These are phyloP conservation scores for Boletus bicolor DNA, from an alignment of 768 basidiomycete species.

Conservation along the genomic window DNA sequence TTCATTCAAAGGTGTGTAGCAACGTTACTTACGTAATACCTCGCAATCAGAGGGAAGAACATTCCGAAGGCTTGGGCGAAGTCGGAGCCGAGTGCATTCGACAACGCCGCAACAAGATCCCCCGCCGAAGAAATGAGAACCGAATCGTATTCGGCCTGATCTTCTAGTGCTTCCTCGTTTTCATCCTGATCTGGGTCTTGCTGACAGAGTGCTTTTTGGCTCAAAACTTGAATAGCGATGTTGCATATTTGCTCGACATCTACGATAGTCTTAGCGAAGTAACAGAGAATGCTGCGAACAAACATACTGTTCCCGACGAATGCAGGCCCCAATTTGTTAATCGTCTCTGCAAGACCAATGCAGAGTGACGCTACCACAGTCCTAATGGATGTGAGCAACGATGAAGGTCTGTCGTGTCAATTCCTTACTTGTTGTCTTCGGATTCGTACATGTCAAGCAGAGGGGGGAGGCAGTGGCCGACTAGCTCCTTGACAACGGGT, in stretches of 20 bases:
- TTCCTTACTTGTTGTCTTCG: conserved; percentile 94
- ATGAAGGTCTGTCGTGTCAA: background rate
- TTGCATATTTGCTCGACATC: conserved; percentile 76
- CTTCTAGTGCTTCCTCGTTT: conserved; percentile 78
- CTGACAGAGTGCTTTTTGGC: conserved; percentile 94
- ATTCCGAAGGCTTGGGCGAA: conserved; percentile 77
- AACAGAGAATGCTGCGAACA: background rate
- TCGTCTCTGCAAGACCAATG: conserved; percentile 84
- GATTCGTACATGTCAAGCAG: conserved; percentile 87
- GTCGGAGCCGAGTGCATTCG: conserved; percentile 78
- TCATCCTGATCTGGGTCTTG: conserved; percentile 94
- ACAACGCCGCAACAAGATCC: conserved; percentile 89
- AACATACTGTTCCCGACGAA: conserved; percentile 75
- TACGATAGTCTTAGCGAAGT: conserved; percentile 27
- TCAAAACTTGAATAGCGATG: conserved; percentile 81
- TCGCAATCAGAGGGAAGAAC: conserved; percentile 88
- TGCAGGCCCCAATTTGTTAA: conserved; percentile 87
- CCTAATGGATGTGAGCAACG: conserved; percentile 41
- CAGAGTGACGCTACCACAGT: conserved; percentile 86
- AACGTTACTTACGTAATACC: conserved; percentile 75
- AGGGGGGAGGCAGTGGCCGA: conserved; percentile 66
- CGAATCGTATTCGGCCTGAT: conserved; percentile 94
- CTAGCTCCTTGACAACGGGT: conserved; percentile 72
- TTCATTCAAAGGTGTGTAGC: background rate
- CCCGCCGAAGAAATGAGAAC: conserved; percentile 91